These are phyloP conservation scores for Luffa acutangula DNA, from an alignment of 306 rosid species.

Conservation along the genomic window DNA sequence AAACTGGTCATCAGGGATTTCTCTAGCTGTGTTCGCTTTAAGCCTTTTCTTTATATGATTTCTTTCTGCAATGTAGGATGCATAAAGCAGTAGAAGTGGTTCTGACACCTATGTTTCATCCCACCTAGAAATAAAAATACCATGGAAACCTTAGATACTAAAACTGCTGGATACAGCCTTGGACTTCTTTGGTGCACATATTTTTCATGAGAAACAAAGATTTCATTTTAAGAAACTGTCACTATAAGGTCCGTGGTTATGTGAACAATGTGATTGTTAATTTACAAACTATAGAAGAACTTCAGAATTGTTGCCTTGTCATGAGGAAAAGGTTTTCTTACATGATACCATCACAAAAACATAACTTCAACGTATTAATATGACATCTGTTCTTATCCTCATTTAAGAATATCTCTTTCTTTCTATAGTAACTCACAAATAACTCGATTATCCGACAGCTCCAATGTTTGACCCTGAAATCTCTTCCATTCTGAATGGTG, in stretches of 20 bases:
- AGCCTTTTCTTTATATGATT: not conserved
- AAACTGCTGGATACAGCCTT: not conserved
- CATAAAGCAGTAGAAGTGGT: not conserved
- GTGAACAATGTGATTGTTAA: not conserved
- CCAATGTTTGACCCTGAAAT: too few species aligned
- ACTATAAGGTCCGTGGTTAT: not conserved
- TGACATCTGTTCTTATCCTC: too few species aligned
- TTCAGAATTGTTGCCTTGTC: not conserved
- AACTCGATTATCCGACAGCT: too few species aligned
- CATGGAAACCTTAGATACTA: not conserved
- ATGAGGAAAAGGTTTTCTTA: not conserved
- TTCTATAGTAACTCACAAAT: too few species aligned
- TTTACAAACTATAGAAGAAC: not conserved
- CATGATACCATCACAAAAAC: not conserved
- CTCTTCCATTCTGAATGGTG: too few species aligned
- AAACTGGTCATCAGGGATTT: constrained; percentile 13
- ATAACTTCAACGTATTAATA: not conserved
- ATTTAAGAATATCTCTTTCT: too few species aligned
- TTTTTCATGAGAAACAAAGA: not conserved
- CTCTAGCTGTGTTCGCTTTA: not conserved
- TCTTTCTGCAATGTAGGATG: not conserved
- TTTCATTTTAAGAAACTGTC: not conserved
- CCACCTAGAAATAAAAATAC: not conserved
- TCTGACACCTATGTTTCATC: not conserved
- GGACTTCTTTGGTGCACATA: not conserved